Conservation (phyloP, 371 early-diverging fungal genomes). For the Choanephora cucurbitarum region DNA sequence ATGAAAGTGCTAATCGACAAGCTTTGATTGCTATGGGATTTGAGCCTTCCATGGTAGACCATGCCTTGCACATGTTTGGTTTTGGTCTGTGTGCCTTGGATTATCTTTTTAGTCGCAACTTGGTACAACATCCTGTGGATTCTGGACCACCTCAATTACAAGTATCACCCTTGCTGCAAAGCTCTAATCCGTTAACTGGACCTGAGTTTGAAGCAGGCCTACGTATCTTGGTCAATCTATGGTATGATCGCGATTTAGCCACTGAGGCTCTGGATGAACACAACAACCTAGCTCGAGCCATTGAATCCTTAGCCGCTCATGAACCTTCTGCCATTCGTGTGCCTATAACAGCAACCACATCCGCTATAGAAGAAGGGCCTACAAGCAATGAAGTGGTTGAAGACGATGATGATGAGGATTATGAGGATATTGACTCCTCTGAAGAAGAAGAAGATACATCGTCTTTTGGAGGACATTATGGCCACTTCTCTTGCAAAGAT, state of each 20-base stretch:
- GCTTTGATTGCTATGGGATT: conserved; percentile 74
- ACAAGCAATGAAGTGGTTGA: conserved; percentile 13
- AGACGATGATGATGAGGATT: conserved; percentile 26
- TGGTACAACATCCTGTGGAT: conserved; percentile 9
- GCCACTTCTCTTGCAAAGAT: conserved; percentile 20
- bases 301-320: conserved; percentile 72
- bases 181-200: conserved; percentile 4
- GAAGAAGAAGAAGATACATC: conserved; percentile 18
- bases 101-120: conserved; percentile 77
- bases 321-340: conserved; percentile 36
- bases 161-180: neutral
- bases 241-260: conserved; percentile 74
- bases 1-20: conserved; percentile 51
- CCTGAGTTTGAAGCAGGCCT: conserved; percentile 57
- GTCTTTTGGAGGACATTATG: conserved; percentile 16
- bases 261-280: conserved; percentile 66
- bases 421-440: conserved; percentile 20
- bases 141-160: conserved; percentile 9
- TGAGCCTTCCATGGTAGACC: conserved; percentile 72
- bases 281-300: conserved; percentile 74
- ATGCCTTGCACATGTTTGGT: conserved; percentile 71
- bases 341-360: conserved; percentile 1
- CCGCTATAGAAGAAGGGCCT: conserved; percentile 16
- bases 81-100: conserved; percentile 87
- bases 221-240: conserved; percentile 77